Evolutionary conservation across 805 yeast species (phyloP).

Genomic region (Wickerhamiella vanderwaltii): DNA sequence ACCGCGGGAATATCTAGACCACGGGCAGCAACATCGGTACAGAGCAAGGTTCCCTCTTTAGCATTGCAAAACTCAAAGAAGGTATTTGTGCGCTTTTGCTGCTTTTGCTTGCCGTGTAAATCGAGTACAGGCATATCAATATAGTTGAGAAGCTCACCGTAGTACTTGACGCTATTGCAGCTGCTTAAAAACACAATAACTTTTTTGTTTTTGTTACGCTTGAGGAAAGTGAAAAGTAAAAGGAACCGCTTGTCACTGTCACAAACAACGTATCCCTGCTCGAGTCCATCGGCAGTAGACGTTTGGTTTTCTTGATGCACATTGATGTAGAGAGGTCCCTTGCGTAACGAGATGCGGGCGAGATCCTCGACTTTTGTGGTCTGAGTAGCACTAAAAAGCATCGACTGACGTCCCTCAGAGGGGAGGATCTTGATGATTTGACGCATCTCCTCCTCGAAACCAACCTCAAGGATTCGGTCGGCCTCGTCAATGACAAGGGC

Average conservation of each 20-base stretch:
- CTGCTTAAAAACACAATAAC: conserved; percentile 90
- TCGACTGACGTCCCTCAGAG: conserved; percentile 82
- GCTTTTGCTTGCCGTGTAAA: conserved; percentile 96
- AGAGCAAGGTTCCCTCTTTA: conserved; percentile 78
- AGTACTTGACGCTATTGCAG: conserved; percentile 93
- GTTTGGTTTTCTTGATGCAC: conserved; percentile 74
- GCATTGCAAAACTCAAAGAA: conserved; percentile 98
- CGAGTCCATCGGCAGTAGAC: conserved; percentile 93
- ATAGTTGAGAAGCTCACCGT: conserved; percentile 87
- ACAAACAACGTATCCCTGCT: conserved; percentile 97
- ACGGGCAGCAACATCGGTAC: conserved; percentile 99
- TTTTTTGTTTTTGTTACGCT: conserved; percentile 76
- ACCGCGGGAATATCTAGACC: conserved; percentile 98
- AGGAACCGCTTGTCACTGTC: conserved; percentile 91
- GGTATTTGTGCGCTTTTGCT: conserved; percentile 95
- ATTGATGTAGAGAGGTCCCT: conserved; percentile 87
- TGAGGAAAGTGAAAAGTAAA: conserved; percentile 80
- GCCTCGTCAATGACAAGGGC: conserved; percentile 96
- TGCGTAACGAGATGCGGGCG: conserved; percentile 88
- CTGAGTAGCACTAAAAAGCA: conserved; percentile 98
- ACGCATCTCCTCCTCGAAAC: conserved; percentile 97
- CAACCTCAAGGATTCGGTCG: conserved; percentile 92
- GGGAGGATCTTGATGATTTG: conserved; percentile 92
- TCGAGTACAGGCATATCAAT: conserved; percentile 95
- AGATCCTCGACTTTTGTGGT: conserved; percentile 97